A percentile compares a stretch with the other conserved stretches of the same genome.
Evolutionary conservation across 1,139 yeast genomes (phyloP).

Genomic region (Pneumocystis canis): DNA sequence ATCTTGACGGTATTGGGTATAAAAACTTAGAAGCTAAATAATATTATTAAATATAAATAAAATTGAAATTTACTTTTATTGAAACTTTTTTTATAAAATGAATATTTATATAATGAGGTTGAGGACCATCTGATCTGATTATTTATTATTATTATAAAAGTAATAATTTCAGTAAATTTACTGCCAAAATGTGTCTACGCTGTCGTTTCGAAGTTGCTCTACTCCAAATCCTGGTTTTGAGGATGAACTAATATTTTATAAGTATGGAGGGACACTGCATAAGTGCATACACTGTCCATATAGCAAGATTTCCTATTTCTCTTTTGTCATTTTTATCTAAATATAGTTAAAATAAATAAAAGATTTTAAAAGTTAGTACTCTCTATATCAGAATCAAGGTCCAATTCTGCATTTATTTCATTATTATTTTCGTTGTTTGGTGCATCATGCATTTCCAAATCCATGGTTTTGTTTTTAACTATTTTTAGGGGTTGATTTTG

Average conservation of each 20-base stretch:
- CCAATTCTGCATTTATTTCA: not conserved
- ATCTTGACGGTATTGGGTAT: constrained; percentile 51
- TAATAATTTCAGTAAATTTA: constrained; percentile 1
- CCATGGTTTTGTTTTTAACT: not conserved
- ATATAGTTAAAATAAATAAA: not conserved
- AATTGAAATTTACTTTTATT: constrained; percentile 28
- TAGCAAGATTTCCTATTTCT: constrained; percentile 69
- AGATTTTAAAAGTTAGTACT: not conserved
- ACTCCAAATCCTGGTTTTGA: constrained; percentile 61
- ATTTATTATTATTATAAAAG: not conserved
- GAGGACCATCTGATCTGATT: constrained; percentile 61
- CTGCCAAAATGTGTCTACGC: constrained; percentile 73
- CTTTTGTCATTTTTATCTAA: constrained; percentile 9
- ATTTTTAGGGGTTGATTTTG: not conserved
- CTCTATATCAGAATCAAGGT: not conserved
- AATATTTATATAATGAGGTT: constrained; percentile 70
- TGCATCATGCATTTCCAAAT: not conserved
- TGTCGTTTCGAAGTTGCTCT: constrained; percentile 49
- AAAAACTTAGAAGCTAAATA: constrained; percentile 42
- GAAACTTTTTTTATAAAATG: constrained; percentile 70
- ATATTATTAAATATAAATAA: not conserved
- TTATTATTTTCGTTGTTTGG: not conserved
- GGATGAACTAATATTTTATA: constrained; percentile 30
- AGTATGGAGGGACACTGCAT: not conserved
- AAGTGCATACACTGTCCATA: constrained; percentile 50